phyloP scores from a whole-genome alignment of 1,139 yeast genomes.

The Blastobotrys raffinosifermentans region DNA sequence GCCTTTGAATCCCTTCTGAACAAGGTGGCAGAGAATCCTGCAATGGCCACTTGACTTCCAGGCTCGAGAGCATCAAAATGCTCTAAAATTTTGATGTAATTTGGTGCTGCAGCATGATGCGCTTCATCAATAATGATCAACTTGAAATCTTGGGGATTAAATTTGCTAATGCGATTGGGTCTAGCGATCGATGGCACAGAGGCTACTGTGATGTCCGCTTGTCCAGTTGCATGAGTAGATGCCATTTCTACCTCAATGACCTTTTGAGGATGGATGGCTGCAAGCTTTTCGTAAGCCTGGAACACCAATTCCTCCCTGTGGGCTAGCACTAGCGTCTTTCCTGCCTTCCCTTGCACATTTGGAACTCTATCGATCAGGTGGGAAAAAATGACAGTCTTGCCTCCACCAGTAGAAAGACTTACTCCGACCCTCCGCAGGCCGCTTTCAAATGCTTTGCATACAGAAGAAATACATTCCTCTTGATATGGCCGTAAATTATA shows the following conservation, averaged over 20 bases:
- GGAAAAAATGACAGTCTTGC: conserved; percentile 83
- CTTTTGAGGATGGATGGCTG: conserved; percentile 44
- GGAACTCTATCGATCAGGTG: conserved; percentile 50
- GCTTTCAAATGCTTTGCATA: conserved; percentile 44
- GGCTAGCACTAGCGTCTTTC: conserved; percentile 61
- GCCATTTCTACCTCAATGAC: conserved; percentile 75
- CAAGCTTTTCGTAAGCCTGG: conserved; percentile 59
- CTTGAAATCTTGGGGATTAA: conserved; percentile 55
- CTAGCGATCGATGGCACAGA: conserved; percentile 65
- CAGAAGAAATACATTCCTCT: conserved; percentile 55
- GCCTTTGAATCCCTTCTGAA: conserved; percentile 60
- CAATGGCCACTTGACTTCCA: conserved; percentile 46
- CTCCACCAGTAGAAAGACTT: conserved; percentile 91
- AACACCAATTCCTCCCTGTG: conserved; percentile 74
- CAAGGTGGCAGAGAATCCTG: conserved; percentile 87
- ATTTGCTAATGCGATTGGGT: conserved; percentile 43
- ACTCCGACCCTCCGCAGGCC: conserved; percentile 66
- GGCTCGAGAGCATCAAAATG: conserved; percentile 47
- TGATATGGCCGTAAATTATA: conserved; percentile 56
- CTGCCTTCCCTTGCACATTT: conserved; percentile 38
- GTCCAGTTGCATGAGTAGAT: conserved; percentile 34
- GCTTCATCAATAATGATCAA: conserved; percentile 86
- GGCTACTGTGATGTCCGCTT: conserved; percentile 66
- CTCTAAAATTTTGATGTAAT: conserved; percentile 53
- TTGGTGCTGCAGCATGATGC: conserved; percentile 78